These are phyloP conservation scores for Aureobasidium zeae DNA, from an alignment of 2,329 filamentous ascomycete species.

Conservation along the genomic window DNA sequence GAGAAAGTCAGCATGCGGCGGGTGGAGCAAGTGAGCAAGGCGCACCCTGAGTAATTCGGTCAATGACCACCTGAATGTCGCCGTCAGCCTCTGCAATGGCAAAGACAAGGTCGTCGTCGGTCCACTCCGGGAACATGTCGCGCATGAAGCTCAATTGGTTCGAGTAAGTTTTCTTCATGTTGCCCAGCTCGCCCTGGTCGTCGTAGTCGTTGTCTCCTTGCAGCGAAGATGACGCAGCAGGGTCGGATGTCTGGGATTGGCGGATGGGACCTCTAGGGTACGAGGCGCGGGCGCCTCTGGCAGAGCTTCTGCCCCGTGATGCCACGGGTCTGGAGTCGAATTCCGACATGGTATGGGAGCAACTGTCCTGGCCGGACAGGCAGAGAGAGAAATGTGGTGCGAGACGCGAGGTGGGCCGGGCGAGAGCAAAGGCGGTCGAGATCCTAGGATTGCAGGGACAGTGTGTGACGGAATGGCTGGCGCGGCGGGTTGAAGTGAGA, in stretches of 20 bases:
- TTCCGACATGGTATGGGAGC: slow-evolving; percentile 69
- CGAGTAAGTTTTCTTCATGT: slow-evolving; percentile 85
- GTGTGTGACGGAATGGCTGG: slow-evolving; percentile 2
- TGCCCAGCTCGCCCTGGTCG: slow-evolving; percentile 82
- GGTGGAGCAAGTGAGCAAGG: background rate
- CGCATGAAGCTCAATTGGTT: slow-evolving; percentile 71
- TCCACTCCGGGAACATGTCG: slow-evolving; percentile 93
- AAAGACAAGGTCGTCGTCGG: slow-evolving; percentile 86
- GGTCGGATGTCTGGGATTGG: slow-evolving; percentile 53
- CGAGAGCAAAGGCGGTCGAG: background rate
- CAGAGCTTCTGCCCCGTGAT: slow-evolving; percentile 80
- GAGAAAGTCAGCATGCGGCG: background rate
- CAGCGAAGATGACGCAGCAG: slow-evolving; percentile 49
- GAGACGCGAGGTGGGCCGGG: slow-evolving; percentile 4
- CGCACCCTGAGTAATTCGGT: slow-evolving; percentile 71
- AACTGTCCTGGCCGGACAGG: slow-evolving; percentile 16
- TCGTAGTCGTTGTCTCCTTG: slow-evolving; percentile 55
- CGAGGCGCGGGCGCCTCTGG: slow-evolving; percentile 72
- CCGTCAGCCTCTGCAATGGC: slow-evolving; percentile 82
- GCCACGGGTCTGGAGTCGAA: slow-evolving; percentile 74
- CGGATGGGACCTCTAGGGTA: slow-evolving; percentile 44
- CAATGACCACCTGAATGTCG: slow-evolving; percentile 61
- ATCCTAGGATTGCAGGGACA: background rate
- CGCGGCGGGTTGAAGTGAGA: background rate
- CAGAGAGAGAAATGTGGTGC: slow-evolving; percentile 14